phyloP scores from a whole-genome alignment of 2,329 filamentous ascomycete species.

The Aspergillus pseudoglaucus region DNA sequence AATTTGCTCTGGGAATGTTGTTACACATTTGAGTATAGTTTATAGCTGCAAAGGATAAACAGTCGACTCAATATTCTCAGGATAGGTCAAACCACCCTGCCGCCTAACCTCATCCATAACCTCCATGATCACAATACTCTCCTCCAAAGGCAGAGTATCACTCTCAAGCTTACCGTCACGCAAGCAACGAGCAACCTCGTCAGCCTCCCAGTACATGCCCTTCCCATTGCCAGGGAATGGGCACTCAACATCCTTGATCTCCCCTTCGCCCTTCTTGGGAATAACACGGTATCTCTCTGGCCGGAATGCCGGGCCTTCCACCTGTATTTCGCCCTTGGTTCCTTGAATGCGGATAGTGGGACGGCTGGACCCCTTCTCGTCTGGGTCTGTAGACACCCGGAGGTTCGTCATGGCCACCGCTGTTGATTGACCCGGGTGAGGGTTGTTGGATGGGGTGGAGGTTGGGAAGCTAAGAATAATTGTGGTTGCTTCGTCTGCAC shows the following conservation, averaged over 20 bases:
- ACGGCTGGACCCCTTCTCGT: constrained; percentile 52
- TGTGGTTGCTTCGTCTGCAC: constrained; percentile 70
- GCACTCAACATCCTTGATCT: constrained; percentile 35
- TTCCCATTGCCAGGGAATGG: constrained; percentile 56
- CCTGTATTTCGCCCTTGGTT: constrained; percentile 72
- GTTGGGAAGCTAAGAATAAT: constrained; percentile 71
- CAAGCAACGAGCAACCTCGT: constrained; percentile 68
- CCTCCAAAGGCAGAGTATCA: constrained; percentile 60
- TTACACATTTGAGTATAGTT: not conserved
- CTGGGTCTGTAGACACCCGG: constrained; percentile 56
- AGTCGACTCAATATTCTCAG: constrained; percentile 58
- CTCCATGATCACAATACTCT: constrained; percentile 83
- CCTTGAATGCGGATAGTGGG: constrained; percentile 75
- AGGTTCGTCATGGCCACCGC: constrained; percentile 65
- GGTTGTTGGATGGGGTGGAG: constrained; percentile 37
- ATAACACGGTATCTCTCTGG: constrained; percentile 62
- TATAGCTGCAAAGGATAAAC: constrained; percentile 46
- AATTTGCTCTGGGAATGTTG: too few species aligned
- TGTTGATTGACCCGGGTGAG: constrained; percentile 49
- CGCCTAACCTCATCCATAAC: constrained; percentile 63
- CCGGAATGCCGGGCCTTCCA: constrained; percentile 64
- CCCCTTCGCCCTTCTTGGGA: constrained; percentile 43
- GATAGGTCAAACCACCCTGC: constrained; percentile 58
- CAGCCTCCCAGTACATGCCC: constrained; percentile 86
- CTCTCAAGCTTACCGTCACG: constrained; percentile 73